Evolutionary conservation across 2,329 filamentous ascomycete genomes (phyloP), one percentile per base, ranked within the genome.

Genomic region (Ophiostoma pallidulum): DNA sequence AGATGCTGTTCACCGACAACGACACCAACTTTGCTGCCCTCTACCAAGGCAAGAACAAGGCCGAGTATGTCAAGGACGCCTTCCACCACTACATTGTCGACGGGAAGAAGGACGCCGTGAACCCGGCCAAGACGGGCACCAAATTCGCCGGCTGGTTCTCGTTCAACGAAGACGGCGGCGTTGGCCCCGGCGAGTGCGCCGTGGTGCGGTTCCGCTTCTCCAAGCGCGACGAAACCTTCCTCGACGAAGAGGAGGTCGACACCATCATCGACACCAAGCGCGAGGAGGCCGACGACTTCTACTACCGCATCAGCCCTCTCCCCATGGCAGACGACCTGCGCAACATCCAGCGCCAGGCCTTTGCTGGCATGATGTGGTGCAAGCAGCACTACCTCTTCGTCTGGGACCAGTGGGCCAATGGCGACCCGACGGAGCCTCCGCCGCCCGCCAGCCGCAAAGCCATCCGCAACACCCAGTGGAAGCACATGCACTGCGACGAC

Each of bases 331-430:
- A 97, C 41, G 91, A 97, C 60, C 74, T 96, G 50, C 83, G 90
- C 56, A 96, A 94, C 64, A 92, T 97, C 57, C 92, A 97, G 67
- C 80, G 91, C 56, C 90, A 96, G 64, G 92, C 91, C 4, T 85
- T 96, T 56, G 82, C 90, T 0, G 91, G 92, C 46, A 97, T 97
- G 91, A 84, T 97, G 75, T 97, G 91, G 91, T 94, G 85, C 53
- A 97, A 97, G 65, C 91, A 97, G 64, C 87, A 88, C 67, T 97
- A 97, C 64, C 80, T 94, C 62, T 96, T 97, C 65, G 80, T 97
- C 58, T 96, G 89, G 88, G 90, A 97, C 55, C 86, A 97, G 62
- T 97, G 91, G 91, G 89, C 90, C 22, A 94, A 94, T 54, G 91
- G 91, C 45, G 91, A 97, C 61, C 90, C 90, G 10, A 77, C 75